phyloP scores from a whole-genome alignment of 2,329 filamentous ascomycete genomes.

The Ceratocystis variospora region DNA sequence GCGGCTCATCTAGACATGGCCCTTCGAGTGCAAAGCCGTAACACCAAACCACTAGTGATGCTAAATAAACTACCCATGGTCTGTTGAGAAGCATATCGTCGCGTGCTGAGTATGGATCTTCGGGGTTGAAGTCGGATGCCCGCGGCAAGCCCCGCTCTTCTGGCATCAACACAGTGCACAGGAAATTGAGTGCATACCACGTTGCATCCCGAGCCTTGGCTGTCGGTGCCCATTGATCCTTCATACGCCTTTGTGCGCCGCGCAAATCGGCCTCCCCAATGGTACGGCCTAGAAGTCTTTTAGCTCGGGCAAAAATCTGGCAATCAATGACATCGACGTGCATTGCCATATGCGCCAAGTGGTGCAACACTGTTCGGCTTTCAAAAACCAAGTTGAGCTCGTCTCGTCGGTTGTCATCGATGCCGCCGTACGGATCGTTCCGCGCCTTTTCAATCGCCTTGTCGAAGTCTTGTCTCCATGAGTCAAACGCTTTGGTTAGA shows the following conservation, averaged over 20 bases:
- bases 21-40: slow-evolving; percentile 89
- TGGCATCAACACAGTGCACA: slow-evolving; percentile 68
- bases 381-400: slow-evolving; percentile 54
- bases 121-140: slow-evolving; percentile 26
- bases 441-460: slow-evolving; percentile 54
- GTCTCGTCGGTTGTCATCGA: slow-evolving; percentile 8
- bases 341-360: slow-evolving; percentile 94
- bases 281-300: slow-evolving; percentile 67
- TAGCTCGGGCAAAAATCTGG: slow-evolving; percentile 85
- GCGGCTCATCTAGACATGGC: slow-evolving; percentile 41
- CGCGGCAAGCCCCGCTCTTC: slow-evolving; percentile 25
- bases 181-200: slow-evolving; percentile 80
- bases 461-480: slow-evolving; percentile 89
- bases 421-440: slow-evolving; percentile 36
- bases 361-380: slow-evolving; percentile 76
- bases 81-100: slow-evolving; percentile 84
- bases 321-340: slow-evolving; percentile 96
- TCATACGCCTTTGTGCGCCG: slow-evolving; percentile 70
- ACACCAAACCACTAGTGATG: slow-evolving; percentile 82
- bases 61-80: slow-evolving; percentile 92
- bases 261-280: slow-evolving; percentile 73
- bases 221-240: slow-evolving; percentile 75
- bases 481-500: slow-evolving; percentile 76
- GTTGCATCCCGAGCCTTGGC: slow-evolving; percentile 81
- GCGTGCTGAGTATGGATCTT: slow-evolving; percentile 56